Percentiles rank a stretch among this genome's conserved stretches.
Conservation (phyloP, 169 alveolate species). For the Plasmodium vivax region DNA sequence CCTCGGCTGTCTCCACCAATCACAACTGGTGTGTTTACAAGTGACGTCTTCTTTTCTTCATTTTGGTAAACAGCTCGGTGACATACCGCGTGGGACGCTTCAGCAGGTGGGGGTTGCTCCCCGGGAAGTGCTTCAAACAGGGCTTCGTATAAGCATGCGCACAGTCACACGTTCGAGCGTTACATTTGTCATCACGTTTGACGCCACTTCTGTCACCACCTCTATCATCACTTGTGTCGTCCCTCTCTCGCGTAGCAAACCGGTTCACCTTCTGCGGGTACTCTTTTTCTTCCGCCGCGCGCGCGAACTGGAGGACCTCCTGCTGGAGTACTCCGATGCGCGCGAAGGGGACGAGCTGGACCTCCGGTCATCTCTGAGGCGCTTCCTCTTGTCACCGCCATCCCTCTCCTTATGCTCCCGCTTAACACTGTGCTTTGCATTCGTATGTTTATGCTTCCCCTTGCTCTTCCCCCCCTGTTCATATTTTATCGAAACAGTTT, state of each 20-base stretch:
- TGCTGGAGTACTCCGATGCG: neutral
- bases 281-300: constrained; percentile 5
- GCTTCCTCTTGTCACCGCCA: constrained; percentile 1
- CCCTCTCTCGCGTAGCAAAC: too few relatives aligned
- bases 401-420: neutral
- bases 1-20: neutral
- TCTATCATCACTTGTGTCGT: neutral
- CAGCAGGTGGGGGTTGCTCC: neutral
- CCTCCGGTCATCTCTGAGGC: neutral
- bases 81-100: neutral
- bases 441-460: constrained; percentile 9
- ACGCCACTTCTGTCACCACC: neutral
- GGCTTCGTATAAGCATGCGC: neutral
- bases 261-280: neutral
- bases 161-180: neutral
- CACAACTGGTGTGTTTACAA: neutral
- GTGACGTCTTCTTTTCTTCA: neutral
- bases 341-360: constrained; percentile 12
- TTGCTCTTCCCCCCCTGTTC: constrained; percentile 5
- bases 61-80: neutral
- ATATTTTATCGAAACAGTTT: constrained; percentile 48
- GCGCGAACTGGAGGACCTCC: constrained; percentile 1
- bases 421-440: neutral
- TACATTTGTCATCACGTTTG: neutral
- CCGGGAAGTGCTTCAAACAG: neutral